These are phyloP conservation scores for Claviceps fusiformis DNA, from an alignment of 2,329 filamentous ascomycete genomes.

Conservation along the genomic window DNA sequence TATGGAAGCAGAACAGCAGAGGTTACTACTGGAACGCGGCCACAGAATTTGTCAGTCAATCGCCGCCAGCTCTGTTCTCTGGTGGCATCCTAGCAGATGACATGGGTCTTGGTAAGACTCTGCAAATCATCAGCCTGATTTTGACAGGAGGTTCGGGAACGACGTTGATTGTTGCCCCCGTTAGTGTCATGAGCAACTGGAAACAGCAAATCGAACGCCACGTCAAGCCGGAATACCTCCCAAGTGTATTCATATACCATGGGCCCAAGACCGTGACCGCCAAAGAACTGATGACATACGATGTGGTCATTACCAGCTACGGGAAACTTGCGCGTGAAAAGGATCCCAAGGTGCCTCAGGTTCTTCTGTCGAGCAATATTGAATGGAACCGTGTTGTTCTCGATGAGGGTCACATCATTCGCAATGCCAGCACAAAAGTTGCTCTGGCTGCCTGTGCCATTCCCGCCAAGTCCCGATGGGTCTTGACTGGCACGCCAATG, in stretches of 20 bases:
- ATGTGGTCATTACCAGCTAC: slow-evolving; percentile 77
- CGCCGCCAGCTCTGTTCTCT: slow-evolving; percentile 50
- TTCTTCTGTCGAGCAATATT: slow-evolving; percentile 25
- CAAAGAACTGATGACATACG: slow-evolving; percentile 47
- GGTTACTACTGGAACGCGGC: slow-evolving; percentile 47
- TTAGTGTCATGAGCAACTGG: slow-evolving; percentile 89
- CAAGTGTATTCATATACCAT: slow-evolving; percentile 64
- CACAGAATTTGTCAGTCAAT: slow-evolving; percentile 44
- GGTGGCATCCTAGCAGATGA: slow-evolving; percentile 80
- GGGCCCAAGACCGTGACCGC: slow-evolving; percentile 44
- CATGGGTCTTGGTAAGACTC: slow-evolving; percentile 84
- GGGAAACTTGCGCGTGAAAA: slow-evolving; percentile 59
- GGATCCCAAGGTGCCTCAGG: slow-evolving; percentile 27
- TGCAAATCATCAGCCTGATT: slow-evolving; percentile 73
- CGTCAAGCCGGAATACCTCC: slow-evolving; percentile 45
- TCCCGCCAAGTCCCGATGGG: slow-evolving; percentile 62
- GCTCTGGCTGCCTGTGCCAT: slow-evolving; percentile 55
- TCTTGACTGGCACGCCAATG: slow-evolving; percentile 70
- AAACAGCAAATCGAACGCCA: slow-evolving; percentile 64
- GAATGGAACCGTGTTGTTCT: slow-evolving; percentile 69
- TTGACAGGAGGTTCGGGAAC: slow-evolving; percentile 42
- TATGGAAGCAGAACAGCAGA: slow-evolving; percentile 52
- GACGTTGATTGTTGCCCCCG: slow-evolving; percentile 69
- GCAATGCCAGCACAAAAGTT: slow-evolving; percentile 62
- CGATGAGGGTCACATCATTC: slow-evolving; percentile 72